Evolutionary conservation across 2,329 filamentous ascomycete species (phyloP).

Genomic region (Xylogone sp.): DNA sequence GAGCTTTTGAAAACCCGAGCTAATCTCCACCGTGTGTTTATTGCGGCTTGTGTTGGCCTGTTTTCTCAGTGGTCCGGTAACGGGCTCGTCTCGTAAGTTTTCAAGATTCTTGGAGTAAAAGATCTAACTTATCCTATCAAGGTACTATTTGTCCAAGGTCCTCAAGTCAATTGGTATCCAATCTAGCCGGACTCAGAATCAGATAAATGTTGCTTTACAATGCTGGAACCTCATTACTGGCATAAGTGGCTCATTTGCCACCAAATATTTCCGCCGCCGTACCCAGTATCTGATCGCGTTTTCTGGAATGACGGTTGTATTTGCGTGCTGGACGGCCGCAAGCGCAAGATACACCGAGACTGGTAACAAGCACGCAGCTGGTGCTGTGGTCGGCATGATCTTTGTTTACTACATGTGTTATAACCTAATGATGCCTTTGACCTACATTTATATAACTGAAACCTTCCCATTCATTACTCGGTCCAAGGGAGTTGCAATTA

Average conservation of each 20-base stretch:
- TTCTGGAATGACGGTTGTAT: conserved; percentile 2
- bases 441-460: conserved; percentile 7
- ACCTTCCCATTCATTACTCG: conserved; percentile 7
- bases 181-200: conserved; percentile 13
- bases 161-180: conserved; percentile 21
- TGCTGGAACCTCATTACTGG: conserved; percentile 28
- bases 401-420: conserved; percentile 36
- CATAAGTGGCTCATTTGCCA: conserved; percentile 12
- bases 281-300: conserved; percentile 10
- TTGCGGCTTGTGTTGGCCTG: conserved; percentile 44
- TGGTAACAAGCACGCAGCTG: not conserved
- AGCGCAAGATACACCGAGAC: not conserved
- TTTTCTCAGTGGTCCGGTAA: conserved; percentile 54
- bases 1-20: conserved; percentile 23
- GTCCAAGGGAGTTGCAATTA: conserved; percentile 3
- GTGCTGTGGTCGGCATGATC: conserved; percentile 35
- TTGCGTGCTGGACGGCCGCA: conserved; percentile 1
- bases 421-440: conserved; percentile 16
- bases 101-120: conserved; percentile 31
- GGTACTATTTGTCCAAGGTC: conserved; percentile 34
- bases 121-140: conserved; percentile 12
- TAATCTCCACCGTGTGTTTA: conserved; percentile 35
- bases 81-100: conserved; percentile 38
- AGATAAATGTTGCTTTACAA: conserved; percentile 25
- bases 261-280: conserved; percentile 21